Base-by-base conservation (phyloP, 2,329 filamentous ascomycete genomes). In the Bipolaris cookei region DNA sequence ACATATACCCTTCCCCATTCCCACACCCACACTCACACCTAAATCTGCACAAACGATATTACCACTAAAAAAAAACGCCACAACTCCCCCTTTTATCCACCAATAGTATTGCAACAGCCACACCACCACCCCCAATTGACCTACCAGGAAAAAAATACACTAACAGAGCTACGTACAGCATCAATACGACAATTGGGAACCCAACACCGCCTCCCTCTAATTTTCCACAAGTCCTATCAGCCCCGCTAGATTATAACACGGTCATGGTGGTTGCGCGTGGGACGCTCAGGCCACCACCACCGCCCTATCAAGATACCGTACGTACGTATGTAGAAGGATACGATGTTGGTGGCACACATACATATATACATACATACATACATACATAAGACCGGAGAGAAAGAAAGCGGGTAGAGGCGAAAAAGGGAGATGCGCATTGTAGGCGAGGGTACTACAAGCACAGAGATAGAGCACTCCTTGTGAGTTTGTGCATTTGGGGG, bases 341-440 rank as follows among this genome's bases (percentile, higher is more conserved):
- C 23, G 13, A 28, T 51, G 34, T 51, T 51, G 47, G 53, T 46
- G 41, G 47, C 42, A 48, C 44, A 32, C 25, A 28, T 8, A 11
- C 28, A 30, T 10, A 30, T 10, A 30, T 8, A 4, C 28, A 13
- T 11, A 28, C 1, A 25, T 25, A 28, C 1, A 28, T 11, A 11
- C 8, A 25, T 25, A 43, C 13, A 23, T 28, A 16, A 43, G 13
- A 41, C 25, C 23, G 23, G 28, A 30, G 28, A 42, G 21, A 25
- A 23, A 25, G 25, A 34, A 28, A 43, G 38, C 49, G 54, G 54
- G 44, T 54, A 54, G 18, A 57, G 44, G 54, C 54, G 54, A 57
- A 47, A 18, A 35, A 34, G 23, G 18, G 50, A 13, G n/a, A 43
- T 57, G 54, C 37, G 50, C 43, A 34, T 49, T 57, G 54, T 50